Evolutionary conservation across 139 green algal genomes (phyloP), one percentile per base, ranked within the genome.

Genomic region (Micractinium conductrix): DNA sequence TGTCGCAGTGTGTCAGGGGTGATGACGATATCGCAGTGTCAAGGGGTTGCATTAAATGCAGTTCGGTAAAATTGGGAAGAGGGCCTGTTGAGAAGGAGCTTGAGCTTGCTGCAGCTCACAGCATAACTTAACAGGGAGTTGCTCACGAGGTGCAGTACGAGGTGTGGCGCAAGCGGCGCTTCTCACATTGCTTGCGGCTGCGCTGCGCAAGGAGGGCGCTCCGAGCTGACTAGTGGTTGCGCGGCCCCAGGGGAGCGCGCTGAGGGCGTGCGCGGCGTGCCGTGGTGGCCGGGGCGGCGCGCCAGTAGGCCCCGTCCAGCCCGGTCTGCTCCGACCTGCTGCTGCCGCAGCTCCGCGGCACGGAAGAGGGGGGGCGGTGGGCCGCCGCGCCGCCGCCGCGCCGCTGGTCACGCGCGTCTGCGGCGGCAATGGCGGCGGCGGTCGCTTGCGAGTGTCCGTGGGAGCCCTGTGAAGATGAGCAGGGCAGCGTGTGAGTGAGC

Each of bases 231-330:
- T 28, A 14, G 6, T 43, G 42, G 70, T 78, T 78, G 42, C 70
- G 44, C 16, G 70, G 70, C 42, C 19, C 42, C 70, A 78, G 42
- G 12, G 43, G 28, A 1, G 33, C 65, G 8, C 65, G 35, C 33
- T 12, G n/a, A 8, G n/a, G 28, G n/a, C 53, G 24, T 19, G 19
- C 26, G 53, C 53, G 24, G 53, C 53, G 2, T 62, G 53, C 5
- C 26, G 5, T 44, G 65, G 8, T 38, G 33, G 8, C 33, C 10
- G 33, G 16, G 26, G 33, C 65, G 26, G 12, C 65, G 65, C 65
- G 16, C 76, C 76, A 72, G 58, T 73, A 71, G 22, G 48, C 38
- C 5, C 58, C 76, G 38, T 71, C 76, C 58, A 82, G 76, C 58
- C 76, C 76, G 10, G n/a, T 67, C 16, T 28, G n/a, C 16, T 48